These are phyloP conservation scores for Coemansia sp. DNA, from an alignment of 192 early-diverging fungal species.

Conservation along the genomic window DNA sequence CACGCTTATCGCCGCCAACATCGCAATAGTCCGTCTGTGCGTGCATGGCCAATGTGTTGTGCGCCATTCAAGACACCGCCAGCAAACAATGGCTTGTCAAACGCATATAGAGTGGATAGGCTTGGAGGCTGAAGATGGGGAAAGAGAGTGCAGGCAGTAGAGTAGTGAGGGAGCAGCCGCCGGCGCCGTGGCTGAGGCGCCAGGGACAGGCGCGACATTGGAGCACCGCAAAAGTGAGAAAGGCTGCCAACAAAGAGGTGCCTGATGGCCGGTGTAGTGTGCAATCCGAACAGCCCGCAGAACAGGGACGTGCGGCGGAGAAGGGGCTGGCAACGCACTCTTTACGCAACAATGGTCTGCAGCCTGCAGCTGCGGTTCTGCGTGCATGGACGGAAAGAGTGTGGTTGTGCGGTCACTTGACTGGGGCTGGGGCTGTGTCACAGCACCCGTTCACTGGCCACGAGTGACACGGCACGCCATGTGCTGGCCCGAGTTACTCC, in stretches of 20 bases:
- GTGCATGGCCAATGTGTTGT: slow-evolving; percentile 7
- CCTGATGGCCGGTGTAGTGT: slow-evolving; percentile 10
- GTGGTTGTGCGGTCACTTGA: background rate
- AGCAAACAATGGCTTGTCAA: slow-evolving; percentile 6
- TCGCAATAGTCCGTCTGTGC: slow-evolving; percentile 22
- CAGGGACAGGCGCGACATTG: background rate
- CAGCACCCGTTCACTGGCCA: background rate
- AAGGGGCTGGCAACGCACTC: background rate
- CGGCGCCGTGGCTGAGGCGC: background rate
- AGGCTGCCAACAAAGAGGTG: background rate
- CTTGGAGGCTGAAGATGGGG: background rate
- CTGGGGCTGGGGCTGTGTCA: slow-evolving; percentile 9
- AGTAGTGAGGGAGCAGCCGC: background rate
- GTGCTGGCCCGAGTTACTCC: background rate
- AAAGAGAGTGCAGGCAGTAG: slow-evolving; percentile 1
- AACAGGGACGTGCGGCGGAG: background rate
- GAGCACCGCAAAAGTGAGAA: background rate
- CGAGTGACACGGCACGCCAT: background rate
- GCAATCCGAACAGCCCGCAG: slow-evolving; percentile 5
- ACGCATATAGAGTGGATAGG: background rate
- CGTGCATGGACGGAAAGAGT: slow-evolving; percentile 14
- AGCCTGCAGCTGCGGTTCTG: slow-evolving; percentile 10
- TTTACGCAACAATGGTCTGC: slow-evolving; percentile 19
- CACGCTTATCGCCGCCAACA: background rate
- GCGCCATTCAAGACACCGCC: background rate